These are phyloP conservation scores for Chaetomiaceae sp. DNA, from an alignment of 2,329 filamentous ascomycete genomes.

Conservation along the genomic window DNA sequence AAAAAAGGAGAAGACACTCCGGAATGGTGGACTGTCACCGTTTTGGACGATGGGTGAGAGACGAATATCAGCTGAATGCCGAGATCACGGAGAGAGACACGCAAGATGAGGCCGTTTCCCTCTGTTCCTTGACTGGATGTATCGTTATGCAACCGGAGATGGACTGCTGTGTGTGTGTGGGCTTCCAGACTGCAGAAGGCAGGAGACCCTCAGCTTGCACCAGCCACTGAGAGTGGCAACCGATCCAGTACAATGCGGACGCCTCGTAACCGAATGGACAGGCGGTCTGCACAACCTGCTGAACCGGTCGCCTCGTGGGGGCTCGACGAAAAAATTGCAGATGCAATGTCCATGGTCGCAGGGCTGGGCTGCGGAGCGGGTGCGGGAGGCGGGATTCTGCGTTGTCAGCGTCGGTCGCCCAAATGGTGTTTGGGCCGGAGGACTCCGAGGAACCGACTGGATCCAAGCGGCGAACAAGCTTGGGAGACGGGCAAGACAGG, in stretches of 20 bases:
- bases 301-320: neutral
- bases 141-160: neutral
- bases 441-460: slow-evolving; percentile 8
- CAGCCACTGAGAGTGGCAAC: neutral
- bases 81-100: neutral
- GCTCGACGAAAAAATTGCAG: neutral
- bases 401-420: slow-evolving; percentile 8
- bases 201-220: neutral
- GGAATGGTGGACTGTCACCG: neutral
- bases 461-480: neutral
- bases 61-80: neutral
- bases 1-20: slow-evolving; percentile 8
- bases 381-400: neutral
- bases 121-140: neutral
- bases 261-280: neutral
- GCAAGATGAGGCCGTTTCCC: slow-evolving; percentile 4
- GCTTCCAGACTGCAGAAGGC: neutral
- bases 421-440: slow-evolving; percentile 14
- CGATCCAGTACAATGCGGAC: neutral
- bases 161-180: neutral
- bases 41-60: neutral
- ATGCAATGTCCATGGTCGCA: neutral
- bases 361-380: neutral
- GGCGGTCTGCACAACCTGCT: neutral
- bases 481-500: too few species aligned